Evolutionary conservation across 257 asterid species (phyloP), one percentile per base, ranked within the genome.

Genomic region (Petunia axillaris): DNA sequence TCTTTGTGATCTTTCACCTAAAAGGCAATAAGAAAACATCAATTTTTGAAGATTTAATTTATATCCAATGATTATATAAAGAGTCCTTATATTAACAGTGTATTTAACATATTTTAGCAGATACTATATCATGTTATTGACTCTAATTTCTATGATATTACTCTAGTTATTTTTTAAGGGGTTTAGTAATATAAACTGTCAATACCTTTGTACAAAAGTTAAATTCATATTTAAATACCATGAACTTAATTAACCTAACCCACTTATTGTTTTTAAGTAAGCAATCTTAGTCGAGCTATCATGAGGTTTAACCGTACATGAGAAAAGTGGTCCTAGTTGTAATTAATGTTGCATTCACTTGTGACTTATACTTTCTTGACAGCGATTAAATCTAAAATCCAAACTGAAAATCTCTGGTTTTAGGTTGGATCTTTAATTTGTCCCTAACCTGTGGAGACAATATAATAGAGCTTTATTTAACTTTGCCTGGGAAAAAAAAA

Each of bases 401-500:
- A 64, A 11, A 37, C 35, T 38, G 48, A 64, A 39, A 62, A 38
- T 0, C 58, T 70, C 16, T 25, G 2, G 43, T 16, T 70, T 70
- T 70, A 46, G 77, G 77, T 70, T 70, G 77, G 16, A 40, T 9
- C 39, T 70, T 70, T 25, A 25, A 25, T 25, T 25, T 70, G 76
- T 44, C 76, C 16, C 58, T 44, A 70, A 46, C 58, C 16, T 43
- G 16, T 2, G 58, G 58, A 70, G 77, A 25, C 77, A 70, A 70
- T 66, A 67, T 43, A 70, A 67, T 43, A 70, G n/a, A 68, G 59
- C 9, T 44, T 70, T 70, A 46, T 70, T 70, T 70, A 1, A 9
- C 25, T 44, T 46, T 44, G 37, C 1, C 46, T 9, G 1, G 16
- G 36, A 70, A 58, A 70, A 44, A 25, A 25, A 25, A 25, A 25